Conservation (phyloP, 345 rosid species). For the Rhizophora apiculata region DNA sequence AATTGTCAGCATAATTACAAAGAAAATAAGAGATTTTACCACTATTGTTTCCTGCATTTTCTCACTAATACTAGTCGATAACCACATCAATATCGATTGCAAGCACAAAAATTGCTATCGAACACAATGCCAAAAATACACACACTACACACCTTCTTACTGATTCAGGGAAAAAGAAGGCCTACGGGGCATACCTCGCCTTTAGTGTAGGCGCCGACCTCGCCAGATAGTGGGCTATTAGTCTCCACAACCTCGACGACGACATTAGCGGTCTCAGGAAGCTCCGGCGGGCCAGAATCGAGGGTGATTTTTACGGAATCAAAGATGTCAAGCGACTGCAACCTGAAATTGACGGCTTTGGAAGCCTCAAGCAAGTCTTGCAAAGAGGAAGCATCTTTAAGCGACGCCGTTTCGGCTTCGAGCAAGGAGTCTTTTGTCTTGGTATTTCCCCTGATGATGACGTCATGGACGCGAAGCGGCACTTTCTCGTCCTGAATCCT, state of each 20-base stretch:
- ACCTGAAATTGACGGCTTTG: slow-evolving; percentile 50
- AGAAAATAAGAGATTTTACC: too few species aligned
- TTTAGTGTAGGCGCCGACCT: slow-evolving; percentile 68
- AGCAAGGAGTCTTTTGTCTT: slow-evolving; percentile 77
- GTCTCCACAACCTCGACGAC: slow-evolving; percentile 69
- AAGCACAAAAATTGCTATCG: not conserved
- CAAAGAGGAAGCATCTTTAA: slow-evolving; percentile 58
- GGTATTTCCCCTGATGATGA: slow-evolving; percentile 65
- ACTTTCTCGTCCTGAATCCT: slow-evolving; percentile 48
- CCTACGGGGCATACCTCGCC: slow-evolving; percentile 47
- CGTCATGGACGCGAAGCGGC: slow-evolving; percentile 81
- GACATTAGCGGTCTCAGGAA: slow-evolving; percentile 80
- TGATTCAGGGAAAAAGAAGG: not conserved
- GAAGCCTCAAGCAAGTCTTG: slow-evolving; percentile 75
- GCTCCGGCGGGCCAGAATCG: slow-evolving; percentile 86
- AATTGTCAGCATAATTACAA: too few species aligned
- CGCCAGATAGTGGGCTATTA: slow-evolving; percentile 52
- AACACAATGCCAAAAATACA: not conserved
- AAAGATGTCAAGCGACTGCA: slow-evolving; percentile 66
- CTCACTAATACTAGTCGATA: not conserved
- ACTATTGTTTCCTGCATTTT: not conserved
- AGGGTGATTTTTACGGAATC: slow-evolving; percentile 78
- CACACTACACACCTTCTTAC: not conserved
- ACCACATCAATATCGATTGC: not conserved
- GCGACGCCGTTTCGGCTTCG: slow-evolving; percentile 56